Evolutionary conservation across 2,329 filamentous ascomycete genomes (phyloP), one percentile per base, ranked within the genome.

Genomic region (Leptosphaerulina australis): DNA sequence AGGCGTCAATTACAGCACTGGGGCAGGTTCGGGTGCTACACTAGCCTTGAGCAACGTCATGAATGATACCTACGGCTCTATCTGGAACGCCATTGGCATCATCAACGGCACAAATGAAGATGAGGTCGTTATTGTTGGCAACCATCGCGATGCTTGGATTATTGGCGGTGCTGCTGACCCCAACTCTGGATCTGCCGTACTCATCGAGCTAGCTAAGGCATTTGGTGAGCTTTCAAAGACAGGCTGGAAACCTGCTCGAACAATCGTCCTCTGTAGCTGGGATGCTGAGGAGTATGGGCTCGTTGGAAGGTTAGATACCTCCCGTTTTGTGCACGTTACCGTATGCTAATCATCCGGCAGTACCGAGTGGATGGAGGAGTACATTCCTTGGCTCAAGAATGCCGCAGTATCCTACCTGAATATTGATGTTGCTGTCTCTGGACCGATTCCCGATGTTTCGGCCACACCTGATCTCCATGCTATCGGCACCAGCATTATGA

Each of bases 61-160:
- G 74, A 84, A 91, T 35, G 94, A 96, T 66, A 84, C 85, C 11
- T 93, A 83, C 1, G 94, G 88, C 0, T 88, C 89, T 3, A 77
- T 93, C 43, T 96, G 91, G 91, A 84, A 91, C 70, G 81, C 82
- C 22, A 82, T 83, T 43, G 83, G 84, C n/a, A 77, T 91, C 18
- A 85, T 91, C 68, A 87, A 86, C 55, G 85, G 83, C 56, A 83
- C 77, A 25, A 83, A 88, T 44, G 53, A 75, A 46, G 76, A 81
- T 56, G 84, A 87, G 60, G 77, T 79, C 4, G 67, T 81, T 12
- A 67, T 82, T 21, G 71, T 82, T 18, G 79, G 79, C 3, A 81
- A 82, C 28, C 80, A 82, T 50, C 74, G 79, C 9, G 80, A 82
- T 63, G 80, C 80, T 0, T 82, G 80, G 80, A 78, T 81, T 8